A percentile compares a stretch with the other conserved stretches of the same genome.
These are phyloP conservation scores for Arabis hirsuta DNA, from an alignment of 345 rosid genomes.

Conservation along the genomic window DNA sequence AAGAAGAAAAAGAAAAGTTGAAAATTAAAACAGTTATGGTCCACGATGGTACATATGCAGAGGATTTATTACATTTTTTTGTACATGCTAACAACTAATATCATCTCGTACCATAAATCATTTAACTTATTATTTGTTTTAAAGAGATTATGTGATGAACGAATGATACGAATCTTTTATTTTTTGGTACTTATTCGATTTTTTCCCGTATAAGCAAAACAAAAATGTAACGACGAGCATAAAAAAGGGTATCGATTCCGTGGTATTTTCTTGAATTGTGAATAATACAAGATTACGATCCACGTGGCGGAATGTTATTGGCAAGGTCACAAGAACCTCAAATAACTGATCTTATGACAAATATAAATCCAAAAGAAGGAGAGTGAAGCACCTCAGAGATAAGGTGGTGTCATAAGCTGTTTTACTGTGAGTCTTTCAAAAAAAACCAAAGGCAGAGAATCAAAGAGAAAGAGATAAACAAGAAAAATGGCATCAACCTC, in stretches of 20 bases:
- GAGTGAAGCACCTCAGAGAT: constrained; percentile 41
- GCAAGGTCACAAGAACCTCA: constrained; percentile 68
- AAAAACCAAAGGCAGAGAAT: constrained; percentile 30
- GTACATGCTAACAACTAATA: neutral
- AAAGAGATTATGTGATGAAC: constrained; percentile 1
- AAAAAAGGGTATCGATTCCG: constrained; percentile 23
- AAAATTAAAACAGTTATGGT: constrained; percentile 1
- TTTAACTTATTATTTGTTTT: too few species aligned
- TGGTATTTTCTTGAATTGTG: constrained; percentile 22
- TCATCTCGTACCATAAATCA: neutral
- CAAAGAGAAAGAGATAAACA: constrained; percentile 11
- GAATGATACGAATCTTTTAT: constrained; percentile 26
- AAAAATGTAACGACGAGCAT: constrained; percentile 22
- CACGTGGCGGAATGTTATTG: constrained; percentile 60
- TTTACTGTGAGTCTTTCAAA: constrained; percentile 39
- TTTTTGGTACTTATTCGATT: constrained; percentile 2
- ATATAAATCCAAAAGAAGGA: constrained; percentile 53
- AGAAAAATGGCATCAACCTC: constrained; percentile 83
- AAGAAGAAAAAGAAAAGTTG: neutral
- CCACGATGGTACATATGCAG: constrained; percentile 3
- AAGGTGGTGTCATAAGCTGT: constrained; percentile 42
- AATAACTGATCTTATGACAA: constrained; percentile 62
- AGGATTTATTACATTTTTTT: neutral
- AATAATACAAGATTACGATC: constrained; percentile 53
- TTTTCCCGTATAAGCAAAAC: constrained; percentile 16